These are phyloP conservation scores for Monosporozyma servazzii DNA, from an alignment of 805 yeast species.

Conservation along the genomic window DNA sequence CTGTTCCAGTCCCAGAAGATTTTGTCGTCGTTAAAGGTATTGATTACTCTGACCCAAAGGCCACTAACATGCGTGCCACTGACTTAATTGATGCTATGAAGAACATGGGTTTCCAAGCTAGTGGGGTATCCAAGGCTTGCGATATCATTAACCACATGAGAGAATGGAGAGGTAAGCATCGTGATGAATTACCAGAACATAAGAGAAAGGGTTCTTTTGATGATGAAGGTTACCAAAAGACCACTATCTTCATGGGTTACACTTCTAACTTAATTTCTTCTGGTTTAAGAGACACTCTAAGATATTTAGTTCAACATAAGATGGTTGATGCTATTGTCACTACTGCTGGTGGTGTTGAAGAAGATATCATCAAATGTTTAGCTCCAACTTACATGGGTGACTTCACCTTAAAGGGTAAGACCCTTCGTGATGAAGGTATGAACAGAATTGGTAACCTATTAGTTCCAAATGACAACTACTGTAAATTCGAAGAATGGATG, in stretches of 20 bases:
- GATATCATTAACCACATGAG: slow-evolving; percentile 91
- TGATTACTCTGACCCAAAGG: slow-evolving; percentile 73
- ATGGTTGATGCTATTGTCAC: slow-evolving; percentile 93
- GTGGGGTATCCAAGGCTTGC: slow-evolving; percentile 77
- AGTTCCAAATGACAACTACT: slow-evolving; percentile 96
- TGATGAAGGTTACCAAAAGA: slow-evolving; percentile 65
- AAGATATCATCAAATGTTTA: slow-evolving; percentile 89
- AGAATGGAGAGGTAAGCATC: slow-evolving; percentile 80
- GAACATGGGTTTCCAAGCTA: slow-evolving; percentile 96
- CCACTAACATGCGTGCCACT: slow-evolving; percentile 68
- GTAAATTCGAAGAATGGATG: slow-evolving; percentile 97
- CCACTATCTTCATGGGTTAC: slow-evolving; percentile 91
- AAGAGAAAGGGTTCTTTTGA: slow-evolving; percentile 68
- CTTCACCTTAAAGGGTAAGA: slow-evolving; percentile 69
- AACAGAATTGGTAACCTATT: slow-evolving; percentile 94
- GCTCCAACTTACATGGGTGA: slow-evolving; percentile 97
- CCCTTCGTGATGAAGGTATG: slow-evolving; percentile 88
- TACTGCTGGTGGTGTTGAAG: slow-evolving; percentile 98
- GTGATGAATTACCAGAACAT: slow-evolving; percentile 58
- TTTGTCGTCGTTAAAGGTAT: slow-evolving; percentile 78
- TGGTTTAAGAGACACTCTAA: slow-evolving; percentile 84
- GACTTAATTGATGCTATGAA: slow-evolving; percentile 77
- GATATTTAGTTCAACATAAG: slow-evolving; percentile 85
- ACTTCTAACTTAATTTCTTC: slow-evolving; percentile 93
- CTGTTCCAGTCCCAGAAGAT: slow-evolving; percentile 76